phyloP scores from a whole-genome alignment of 2,329 filamentous ascomycete genomes.

The Ilyonectria robusta region DNA sequence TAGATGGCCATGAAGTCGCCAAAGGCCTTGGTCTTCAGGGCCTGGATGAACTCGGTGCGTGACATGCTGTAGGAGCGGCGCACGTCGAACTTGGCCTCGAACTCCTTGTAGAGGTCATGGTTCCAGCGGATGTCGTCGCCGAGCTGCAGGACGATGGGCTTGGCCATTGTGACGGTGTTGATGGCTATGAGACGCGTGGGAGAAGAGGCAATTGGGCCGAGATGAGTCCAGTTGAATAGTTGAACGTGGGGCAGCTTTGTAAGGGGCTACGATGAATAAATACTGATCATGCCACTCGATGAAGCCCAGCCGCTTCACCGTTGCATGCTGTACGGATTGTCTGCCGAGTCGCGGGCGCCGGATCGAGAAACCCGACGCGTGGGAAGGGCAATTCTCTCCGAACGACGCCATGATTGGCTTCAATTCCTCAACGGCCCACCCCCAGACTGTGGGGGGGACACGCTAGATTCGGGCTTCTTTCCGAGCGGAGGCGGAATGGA shows the following conservation, averaged over 20 bases:
- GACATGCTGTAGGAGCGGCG: constrained; percentile 46
- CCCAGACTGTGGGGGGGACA: constrained; percentile 33
- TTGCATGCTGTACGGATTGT: constrained; percentile 30
- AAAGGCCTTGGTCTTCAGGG: constrained; percentile 41
- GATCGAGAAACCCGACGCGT: constrained; percentile 34
- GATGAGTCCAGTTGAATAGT: not conserved
- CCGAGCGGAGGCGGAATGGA: constrained; percentile 12
- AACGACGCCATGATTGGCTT: not conserved
- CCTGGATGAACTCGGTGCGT: constrained; percentile 44
- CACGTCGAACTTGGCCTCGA: constrained; percentile 44
- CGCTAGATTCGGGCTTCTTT: constrained; percentile 33
- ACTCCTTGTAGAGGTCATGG: constrained; percentile 43
- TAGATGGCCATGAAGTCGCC: constrained; percentile 47
- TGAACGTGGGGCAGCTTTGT: not conserved
- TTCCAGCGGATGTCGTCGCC: constrained; percentile 48
- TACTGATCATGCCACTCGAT: constrained; percentile 7
- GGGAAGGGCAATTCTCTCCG: constrained; percentile 28
- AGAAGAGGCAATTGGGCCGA: not conserved
- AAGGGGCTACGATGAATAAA: not conserved
- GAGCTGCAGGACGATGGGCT: constrained; percentile 48
- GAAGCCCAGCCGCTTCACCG: constrained; percentile 19
- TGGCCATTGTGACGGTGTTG: constrained; percentile 35
- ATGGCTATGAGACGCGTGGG: not conserved
- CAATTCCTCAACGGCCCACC: constrained; percentile 14
- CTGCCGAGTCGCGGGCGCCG: constrained; percentile 37